A percentile compares a stretch with the other conserved stretches of the same genome.
These are phyloP conservation scores for Penicillium capsulatum DNA, from an alignment of 2,329 filamentous ascomycete genomes.

Conservation along the genomic window DNA sequence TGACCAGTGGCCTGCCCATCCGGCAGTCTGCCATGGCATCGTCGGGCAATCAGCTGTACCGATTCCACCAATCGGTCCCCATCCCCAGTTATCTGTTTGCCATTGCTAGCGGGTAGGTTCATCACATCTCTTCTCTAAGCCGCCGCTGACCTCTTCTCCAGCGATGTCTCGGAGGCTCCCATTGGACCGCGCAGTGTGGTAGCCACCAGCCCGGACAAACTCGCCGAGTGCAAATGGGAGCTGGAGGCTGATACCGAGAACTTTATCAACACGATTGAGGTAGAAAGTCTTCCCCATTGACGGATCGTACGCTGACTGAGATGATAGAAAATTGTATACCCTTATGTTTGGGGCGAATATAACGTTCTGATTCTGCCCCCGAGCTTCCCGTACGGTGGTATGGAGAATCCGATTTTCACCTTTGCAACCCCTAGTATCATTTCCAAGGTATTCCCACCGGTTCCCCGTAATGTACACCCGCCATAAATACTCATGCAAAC, in stretches of 20 bases:
- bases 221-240: constrained; percentile 82
- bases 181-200: constrained; percentile 84
- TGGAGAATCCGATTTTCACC: constrained; percentile 88
- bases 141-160: constrained; percentile 28
- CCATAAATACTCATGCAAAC: background rate
- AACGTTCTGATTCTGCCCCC: constrained; percentile 88
- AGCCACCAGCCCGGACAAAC: constrained; percentile 81
- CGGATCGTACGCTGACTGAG: constrained; percentile 9
- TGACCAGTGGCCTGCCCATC: constrained; percentile 74
- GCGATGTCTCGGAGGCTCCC: constrained; percentile 78
- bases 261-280: constrained; percentile 81
- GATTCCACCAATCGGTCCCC: constrained; percentile 83
- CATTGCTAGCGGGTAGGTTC: constrained; percentile 59
- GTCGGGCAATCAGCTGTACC: constrained; percentile 61
- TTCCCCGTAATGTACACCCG: background rate
- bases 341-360: constrained; percentile 92
- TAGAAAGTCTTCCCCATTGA: constrained; percentile 27
- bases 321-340: constrained; percentile 62
- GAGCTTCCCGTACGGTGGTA: constrained; percentile 81
- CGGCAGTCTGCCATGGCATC: constrained; percentile 52
- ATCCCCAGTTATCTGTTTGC: constrained; percentile 95
- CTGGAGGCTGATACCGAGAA: constrained; percentile 86
- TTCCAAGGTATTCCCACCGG: constrained; percentile 65
- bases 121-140: background rate
- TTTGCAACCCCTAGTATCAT: constrained; percentile 95